Percentiles rank a stretch among this genome's conserved stretches.
Evolutionary conservation across 129 eudicot genomes (phyloP).

Genomic region (Kitagawia praeruptora): DNA sequence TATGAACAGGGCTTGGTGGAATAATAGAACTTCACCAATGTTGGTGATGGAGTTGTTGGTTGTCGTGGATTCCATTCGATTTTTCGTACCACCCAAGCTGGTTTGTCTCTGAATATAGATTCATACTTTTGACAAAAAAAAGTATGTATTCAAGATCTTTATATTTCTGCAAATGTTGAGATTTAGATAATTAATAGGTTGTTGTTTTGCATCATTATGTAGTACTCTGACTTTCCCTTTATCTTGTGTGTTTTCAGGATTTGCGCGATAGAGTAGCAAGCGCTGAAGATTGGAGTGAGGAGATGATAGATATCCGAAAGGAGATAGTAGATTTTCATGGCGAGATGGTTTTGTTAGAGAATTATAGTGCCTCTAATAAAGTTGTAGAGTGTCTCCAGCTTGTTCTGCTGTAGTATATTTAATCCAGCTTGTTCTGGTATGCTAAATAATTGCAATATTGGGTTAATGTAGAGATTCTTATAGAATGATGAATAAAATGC

Average conservation of each 20-base stretch:
- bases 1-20: too few relatives aligned
- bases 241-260: slow-evolving; percentile 30
- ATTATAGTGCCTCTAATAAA: slow-evolving; percentile 50
- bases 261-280: slow-evolving; percentile 64
- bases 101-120: too few relatives aligned
- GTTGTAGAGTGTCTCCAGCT: neutral
- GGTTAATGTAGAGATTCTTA: too few relatives aligned
- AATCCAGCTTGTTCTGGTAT: too few relatives aligned
- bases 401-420: neutral
- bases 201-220: neutral
- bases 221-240: neutral
- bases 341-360: slow-evolving; percentile 87
- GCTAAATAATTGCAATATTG: too few relatives aligned
- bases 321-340: slow-evolving; percentile 93
- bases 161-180: neutral
- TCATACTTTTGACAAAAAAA: too few relatives aligned
- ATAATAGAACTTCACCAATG: too few relatives aligned
- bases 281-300: slow-evolving; percentile 40
- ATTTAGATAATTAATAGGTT: neutral
- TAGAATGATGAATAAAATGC: too few relatives aligned
- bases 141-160: neutral
- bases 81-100: too few relatives aligned
- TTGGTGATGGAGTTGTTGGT: too few relatives aligned
- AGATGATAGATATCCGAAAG: slow-evolving; percentile 59
- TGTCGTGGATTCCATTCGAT: too few relatives aligned